Evolutionary conservation across 2,329 filamentous ascomycete genomes (phyloP), one percentile per base, ranked within the genome.

Genomic region (Ophiostoma montium): DNA sequence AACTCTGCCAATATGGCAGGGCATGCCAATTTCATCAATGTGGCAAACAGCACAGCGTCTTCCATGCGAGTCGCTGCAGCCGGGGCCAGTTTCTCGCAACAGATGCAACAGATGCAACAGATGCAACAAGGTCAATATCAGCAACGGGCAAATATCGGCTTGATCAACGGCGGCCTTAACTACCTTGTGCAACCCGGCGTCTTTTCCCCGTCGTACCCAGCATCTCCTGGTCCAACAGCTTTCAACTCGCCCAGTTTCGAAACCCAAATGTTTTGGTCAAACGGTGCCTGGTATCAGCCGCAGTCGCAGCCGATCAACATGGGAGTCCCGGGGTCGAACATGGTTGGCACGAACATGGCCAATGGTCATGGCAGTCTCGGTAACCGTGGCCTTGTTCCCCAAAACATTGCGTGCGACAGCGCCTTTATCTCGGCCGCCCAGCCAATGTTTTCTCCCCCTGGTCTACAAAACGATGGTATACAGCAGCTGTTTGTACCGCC

Each of bases 221-320:
- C 65, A 21, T 57, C 62, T 2, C 60, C 65, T 5, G 63, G 63
- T 1, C 66, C 65, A 32, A 61, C 65, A 1, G 60, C 65, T 9
- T 69, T 68, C 58, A 66, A 68, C 48, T 63, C 66, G 19, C 61
- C 60, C 15, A 62, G 61, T 13, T 62, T 66, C 52, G 60, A 63
- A 49, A 61, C 65, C 11, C 60, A 61, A 21, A 58, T 62, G 3
- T 54, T 62, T 3, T 70, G 66, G 67, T 63, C 63, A 27, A 66
- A 68, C 45, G 51, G 48, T 21, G 57, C 59, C 5, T 57, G 58
- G 35, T 66, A 63, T 43, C 61, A 64, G 35, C 52, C 57, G 35
- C 47, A 44, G 16, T 13, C 21, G 15, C 48, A 46, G 11, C 21
- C 49, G 38, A 44, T 62, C 13, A 61, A 60, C 46, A 41, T 51